Conservation (phyloP, 148 eudicot genomes). For the Amaranthus palmeri region DNA sequence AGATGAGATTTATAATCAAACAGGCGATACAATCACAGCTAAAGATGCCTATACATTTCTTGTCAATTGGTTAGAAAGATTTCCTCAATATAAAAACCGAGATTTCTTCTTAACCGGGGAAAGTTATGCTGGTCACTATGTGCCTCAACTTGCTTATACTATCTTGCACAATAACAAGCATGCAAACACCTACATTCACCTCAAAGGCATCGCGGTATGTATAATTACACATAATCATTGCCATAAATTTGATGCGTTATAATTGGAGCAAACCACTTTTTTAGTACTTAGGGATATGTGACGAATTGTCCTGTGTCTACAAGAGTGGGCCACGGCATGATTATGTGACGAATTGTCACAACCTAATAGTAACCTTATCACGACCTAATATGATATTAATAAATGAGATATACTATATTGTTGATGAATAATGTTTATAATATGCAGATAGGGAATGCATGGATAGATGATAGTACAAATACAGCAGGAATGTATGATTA, state of each 20-base stretch:
- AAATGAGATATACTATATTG: too few relatives aligned
- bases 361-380: too few relatives aligned
- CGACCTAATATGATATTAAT: too few relatives aligned
- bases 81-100: slow-evolving; percentile 47
- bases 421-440: neutral
- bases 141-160: slow-evolving; percentile 49
- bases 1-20: slow-evolving; percentile 26
- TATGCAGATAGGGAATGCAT: slow-evolving; percentile 41
- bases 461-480: slow-evolving; percentile 27
- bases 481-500: slow-evolving; percentile 28
- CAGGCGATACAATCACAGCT: slow-evolving; percentile 46
- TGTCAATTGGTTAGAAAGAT: slow-evolving; percentile 55
- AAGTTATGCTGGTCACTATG: slow-evolving; percentile 60
- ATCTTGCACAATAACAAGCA: slow-evolving; percentile 32
- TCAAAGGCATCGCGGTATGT: slow-evolving; percentile 43
- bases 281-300: too few relatives aligned
- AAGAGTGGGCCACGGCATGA: too few relatives aligned
- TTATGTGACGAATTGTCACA: too few relatives aligned
- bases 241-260: too few relatives aligned
- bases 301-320: too few relatives aligned
- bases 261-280: too few relatives aligned
- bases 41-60: slow-evolving; percentile 46
- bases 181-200: slow-evolving; percentile 31
- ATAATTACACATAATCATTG: neutral
- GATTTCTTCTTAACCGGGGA: slow-evolving; percentile 52